Percentiles rank a stretch among this genome's conserved stretches.
phyloP scores from a whole-genome alignment of 78 protist species.

The Dictyostelium brefeldianum region DNA sequence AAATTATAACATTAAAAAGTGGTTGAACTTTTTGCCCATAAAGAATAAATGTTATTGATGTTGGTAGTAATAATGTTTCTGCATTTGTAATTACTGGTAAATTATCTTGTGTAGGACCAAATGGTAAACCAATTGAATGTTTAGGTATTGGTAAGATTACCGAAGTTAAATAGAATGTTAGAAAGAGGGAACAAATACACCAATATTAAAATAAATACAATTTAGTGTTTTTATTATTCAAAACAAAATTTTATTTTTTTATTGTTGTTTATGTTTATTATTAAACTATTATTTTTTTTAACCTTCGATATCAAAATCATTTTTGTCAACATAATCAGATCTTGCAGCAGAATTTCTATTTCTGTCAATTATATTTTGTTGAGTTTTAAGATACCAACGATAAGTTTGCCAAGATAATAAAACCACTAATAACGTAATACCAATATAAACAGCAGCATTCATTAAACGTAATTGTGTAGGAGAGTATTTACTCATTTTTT shows the following conservation, averaged over 20 bases:
- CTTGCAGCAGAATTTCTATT: background rate
- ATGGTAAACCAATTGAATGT: no score
- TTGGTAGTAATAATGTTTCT: no score
- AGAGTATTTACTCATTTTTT: slow-evolving; percentile 57
- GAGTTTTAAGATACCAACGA: slow-evolving; percentile 80
- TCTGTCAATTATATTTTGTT: slow-evolving; percentile 65
- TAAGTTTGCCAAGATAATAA: slow-evolving; percentile 70
- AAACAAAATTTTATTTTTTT: background rate
- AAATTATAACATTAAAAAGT: no score
- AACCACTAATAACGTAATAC: slow-evolving; percentile 11
- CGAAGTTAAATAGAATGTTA: no score
- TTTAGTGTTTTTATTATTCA: background rate
- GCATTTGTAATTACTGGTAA: no score
- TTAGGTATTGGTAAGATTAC: no score
- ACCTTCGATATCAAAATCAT: slow-evolving; percentile 33
- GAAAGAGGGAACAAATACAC: no score
- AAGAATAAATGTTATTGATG: no score
- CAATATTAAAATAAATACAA: no score
- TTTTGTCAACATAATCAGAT: background rate
- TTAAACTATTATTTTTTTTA: background rate
- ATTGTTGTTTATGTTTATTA: background rate
- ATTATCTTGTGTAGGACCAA: no score
- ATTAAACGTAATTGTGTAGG: slow-evolving; percentile 30
- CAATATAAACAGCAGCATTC: slow-evolving; percentile 41
- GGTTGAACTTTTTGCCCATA: no score